A percentile compares a stretch with the other conserved stretches of the same genome.
phyloP scores from a whole-genome alignment of 352 stramenopile species.

The Peronospora belbahrii region DNA sequence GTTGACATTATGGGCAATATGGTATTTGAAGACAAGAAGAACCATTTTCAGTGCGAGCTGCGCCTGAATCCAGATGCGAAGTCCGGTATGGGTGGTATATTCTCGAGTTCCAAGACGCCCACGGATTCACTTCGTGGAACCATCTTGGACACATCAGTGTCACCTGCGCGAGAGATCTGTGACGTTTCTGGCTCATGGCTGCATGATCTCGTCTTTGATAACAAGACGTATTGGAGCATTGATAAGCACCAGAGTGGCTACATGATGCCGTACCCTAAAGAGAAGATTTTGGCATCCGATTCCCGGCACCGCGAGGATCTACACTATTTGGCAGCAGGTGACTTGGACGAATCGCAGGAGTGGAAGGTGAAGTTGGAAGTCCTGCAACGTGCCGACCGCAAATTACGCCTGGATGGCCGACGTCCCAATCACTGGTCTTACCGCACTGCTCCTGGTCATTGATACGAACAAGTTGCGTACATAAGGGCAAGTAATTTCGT shows the following conservation, averaged over 20 bases:
- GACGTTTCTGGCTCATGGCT: conserved; percentile 75
- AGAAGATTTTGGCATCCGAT: conserved; percentile 64
- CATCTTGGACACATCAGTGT: conserved; percentile 56
- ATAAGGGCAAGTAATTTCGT: conserved; percentile 9
- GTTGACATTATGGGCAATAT: conserved; percentile 68
- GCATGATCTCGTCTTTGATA: conserved; percentile 59
- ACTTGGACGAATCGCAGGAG: conserved; percentile 76
- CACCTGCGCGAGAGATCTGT: conserved; percentile 46
- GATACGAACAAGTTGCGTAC: conserved; percentile 8
- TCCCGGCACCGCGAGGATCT: conserved; percentile 68
- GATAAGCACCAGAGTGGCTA: conserved; percentile 51
- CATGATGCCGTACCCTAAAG: conserved; percentile 44
- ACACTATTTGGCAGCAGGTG: conserved; percentile 49
- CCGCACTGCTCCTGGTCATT: conserved; percentile 34
- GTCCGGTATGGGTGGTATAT: conserved; percentile 82
- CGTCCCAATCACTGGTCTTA: conserved; percentile 74
- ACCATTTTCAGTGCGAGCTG: conserved; percentile 59
- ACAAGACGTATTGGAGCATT: conserved; percentile 68
- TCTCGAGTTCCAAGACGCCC: conserved; percentile 66
- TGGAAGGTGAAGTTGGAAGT: conserved; percentile 82
- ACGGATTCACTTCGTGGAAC: conserved; percentile 64
- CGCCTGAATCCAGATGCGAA: conserved; percentile 82
- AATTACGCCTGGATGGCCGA: conserved; percentile 61
- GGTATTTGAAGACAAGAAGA: conserved; percentile 72
- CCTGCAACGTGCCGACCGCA: conserved; percentile 70